Conservation (phyloP, 1,139 yeast genomes). For the Scheffersomyces cryptocercus region DNA sequence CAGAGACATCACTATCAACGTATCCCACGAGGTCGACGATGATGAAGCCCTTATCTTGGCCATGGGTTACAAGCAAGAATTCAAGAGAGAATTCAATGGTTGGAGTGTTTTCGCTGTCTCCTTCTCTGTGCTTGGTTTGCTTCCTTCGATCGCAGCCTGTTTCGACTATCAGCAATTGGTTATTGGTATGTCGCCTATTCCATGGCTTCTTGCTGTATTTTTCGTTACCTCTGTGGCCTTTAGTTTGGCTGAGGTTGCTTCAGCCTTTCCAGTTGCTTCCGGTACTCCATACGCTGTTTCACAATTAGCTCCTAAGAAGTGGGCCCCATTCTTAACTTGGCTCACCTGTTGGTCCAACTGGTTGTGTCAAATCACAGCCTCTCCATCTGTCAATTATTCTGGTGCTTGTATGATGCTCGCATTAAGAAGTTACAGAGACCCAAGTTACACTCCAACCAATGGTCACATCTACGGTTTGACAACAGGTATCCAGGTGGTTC, state of each 20-base stretch:
- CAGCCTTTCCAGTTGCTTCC: slow-evolving; percentile 50
- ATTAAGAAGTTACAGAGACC: slow-evolving; percentile 34
- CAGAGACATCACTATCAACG: slow-evolving; percentile 38
- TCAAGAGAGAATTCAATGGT: slow-evolving; percentile 65
- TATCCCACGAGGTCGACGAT: slow-evolving; percentile 46
- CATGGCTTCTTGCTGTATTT: slow-evolving; percentile 52
- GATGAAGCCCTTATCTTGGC: slow-evolving; percentile 63
- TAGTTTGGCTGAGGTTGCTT: slow-evolving; percentile 49
- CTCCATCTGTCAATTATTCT: slow-evolving; percentile 67
- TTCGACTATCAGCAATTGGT: slow-evolving; percentile 55
- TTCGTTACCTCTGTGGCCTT: slow-evolving; percentile 54
- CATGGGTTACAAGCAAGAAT: slow-evolving; percentile 73
- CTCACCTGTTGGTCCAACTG: slow-evolving; percentile 33
- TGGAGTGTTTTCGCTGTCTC: slow-evolving; percentile 69
- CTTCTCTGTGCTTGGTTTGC: slow-evolving; percentile 68
- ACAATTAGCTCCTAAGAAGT: slow-evolving; percentile 55
- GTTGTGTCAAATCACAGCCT: slow-evolving; percentile 55
- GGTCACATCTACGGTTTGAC: slow-evolving; percentile 24
- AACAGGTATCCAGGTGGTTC: slow-evolving; percentile 52
- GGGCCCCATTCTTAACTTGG: slow-evolving; percentile 52
- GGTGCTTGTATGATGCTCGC: slow-evolving; percentile 65
- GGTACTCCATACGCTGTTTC: slow-evolving; percentile 53
- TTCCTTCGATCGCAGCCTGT: slow-evolving; percentile 69
- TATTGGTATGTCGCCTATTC: slow-evolving; percentile 55
- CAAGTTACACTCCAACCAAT: slow-evolving; percentile 15